Evolutionary conservation across 768 basidiomycete species (phyloP).

Genomic region (Psilocybe cubensis): DNA sequence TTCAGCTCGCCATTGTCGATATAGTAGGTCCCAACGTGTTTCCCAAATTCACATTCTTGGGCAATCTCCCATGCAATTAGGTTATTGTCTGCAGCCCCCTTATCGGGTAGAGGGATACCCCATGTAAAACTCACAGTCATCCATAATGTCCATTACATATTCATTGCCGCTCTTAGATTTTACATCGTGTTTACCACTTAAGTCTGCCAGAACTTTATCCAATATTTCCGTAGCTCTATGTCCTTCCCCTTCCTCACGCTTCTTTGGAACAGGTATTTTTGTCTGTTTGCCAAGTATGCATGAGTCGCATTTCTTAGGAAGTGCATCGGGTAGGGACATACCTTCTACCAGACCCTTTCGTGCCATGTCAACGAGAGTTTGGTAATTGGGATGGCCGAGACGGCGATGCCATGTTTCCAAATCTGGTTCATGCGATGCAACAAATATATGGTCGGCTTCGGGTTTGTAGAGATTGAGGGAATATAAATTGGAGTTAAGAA

Average conservation of each 20-base stretch:
- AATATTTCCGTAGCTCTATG: slow-evolving; percentile 26
- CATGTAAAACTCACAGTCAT: slow-evolving; percentile 33
- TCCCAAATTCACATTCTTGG: slow-evolving; percentile 22
- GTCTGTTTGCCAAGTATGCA: slow-evolving; percentile 45
- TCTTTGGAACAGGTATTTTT: slow-evolving; percentile 30
- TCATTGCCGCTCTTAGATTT: slow-evolving; percentile 24
- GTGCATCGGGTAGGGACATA: slow-evolving; percentile 23
- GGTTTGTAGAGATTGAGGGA: slow-evolving; percentile 10
- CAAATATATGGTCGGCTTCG: slow-evolving; percentile 18
- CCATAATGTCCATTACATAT: slow-evolving; percentile 39
- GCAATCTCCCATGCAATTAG: slow-evolving; percentile 33
- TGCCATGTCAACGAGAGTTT: slow-evolving; percentile 23
- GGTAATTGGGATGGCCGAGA: slow-evolving; percentile 32
- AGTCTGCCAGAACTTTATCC: slow-evolving; percentile 35
- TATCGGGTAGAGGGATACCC: slow-evolving; percentile 34
- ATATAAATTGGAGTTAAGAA: slow-evolving; percentile 18
- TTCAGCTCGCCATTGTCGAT: slow-evolving; percentile 27
- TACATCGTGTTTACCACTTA: slow-evolving; percentile 26
- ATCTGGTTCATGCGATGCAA: slow-evolving; percentile 1
- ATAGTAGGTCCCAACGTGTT: slow-evolving; percentile 14
- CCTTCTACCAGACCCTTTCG: slow-evolving; percentile 18
- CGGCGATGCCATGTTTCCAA: slow-evolving; percentile 30
- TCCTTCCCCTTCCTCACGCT: slow-evolving; percentile 23
- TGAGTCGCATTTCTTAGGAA: slow-evolving; percentile 30
- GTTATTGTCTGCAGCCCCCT: slow-evolving; percentile 23